Conservation (phyloP, 2,329 filamentous ascomycete species). For the Parafenestella ontariensis region DNA sequence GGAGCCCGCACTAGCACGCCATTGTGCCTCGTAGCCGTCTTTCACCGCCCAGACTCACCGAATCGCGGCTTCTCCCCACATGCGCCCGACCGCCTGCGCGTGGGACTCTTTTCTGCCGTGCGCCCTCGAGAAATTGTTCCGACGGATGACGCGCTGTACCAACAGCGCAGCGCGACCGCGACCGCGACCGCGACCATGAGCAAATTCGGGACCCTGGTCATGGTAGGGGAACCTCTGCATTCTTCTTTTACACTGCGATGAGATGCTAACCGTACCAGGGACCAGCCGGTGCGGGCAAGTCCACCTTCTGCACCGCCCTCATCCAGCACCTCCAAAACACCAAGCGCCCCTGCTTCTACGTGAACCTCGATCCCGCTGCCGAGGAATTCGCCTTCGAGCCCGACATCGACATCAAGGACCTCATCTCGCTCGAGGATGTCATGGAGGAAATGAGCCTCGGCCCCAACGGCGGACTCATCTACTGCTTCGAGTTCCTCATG, state of each 20-base stretch:
- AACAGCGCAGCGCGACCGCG: neutral
- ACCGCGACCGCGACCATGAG: slow-evolving; percentile 66
- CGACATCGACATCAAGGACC: slow-evolving; percentile 92
- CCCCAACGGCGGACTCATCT: slow-evolving; percentile 91
- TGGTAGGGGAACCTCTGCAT: slow-evolving; percentile 59
- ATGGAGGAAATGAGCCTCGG: slow-evolving; percentile 94
- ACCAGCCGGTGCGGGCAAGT: slow-evolving; percentile 94
- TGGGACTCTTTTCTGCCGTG: slow-evolving; percentile 24
- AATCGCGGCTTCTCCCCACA: slow-evolving; percentile 13
- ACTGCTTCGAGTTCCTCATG: slow-evolving; percentile 95
- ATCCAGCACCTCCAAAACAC: slow-evolving; percentile 92
- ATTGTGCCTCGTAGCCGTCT: slow-evolving; percentile 7
- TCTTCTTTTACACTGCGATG: neutral
- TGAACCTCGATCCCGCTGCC: slow-evolving; percentile 97
- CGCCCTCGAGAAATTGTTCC: neutral
- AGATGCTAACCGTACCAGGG: slow-evolving; percentile 55
- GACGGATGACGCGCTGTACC: neutral
- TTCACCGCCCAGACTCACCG: slow-evolving; percentile 10
- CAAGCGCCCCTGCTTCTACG: slow-evolving; percentile 93
- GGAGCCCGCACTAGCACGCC: slow-evolving; percentile 23
- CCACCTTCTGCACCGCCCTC: slow-evolving; percentile 91
- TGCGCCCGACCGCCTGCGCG: slow-evolving; percentile 7
- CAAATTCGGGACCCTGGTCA: slow-evolving; percentile 93
- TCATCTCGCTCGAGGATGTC: slow-evolving; percentile 91
- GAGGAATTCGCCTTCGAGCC: slow-evolving; percentile 91